Evolutionary conservation across 2,329 filamentous ascomycete species (phyloP).

Genomic region (Pseudogymnoascus sp.): DNA sequence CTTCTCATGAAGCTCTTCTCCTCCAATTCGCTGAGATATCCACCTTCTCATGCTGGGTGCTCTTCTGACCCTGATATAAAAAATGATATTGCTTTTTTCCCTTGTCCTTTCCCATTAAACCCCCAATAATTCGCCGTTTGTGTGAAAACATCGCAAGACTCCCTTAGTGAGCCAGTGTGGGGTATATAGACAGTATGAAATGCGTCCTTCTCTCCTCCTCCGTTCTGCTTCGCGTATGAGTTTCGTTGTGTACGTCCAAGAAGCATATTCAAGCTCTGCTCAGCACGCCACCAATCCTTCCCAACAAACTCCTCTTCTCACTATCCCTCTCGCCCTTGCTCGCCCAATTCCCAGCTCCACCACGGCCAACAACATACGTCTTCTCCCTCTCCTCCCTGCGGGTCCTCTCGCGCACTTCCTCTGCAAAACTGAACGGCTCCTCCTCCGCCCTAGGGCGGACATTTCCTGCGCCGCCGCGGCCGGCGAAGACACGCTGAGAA

Average conservation of each 20-base stretch:
- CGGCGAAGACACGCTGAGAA: slow-evolving; percentile 9
- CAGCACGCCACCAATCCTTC: not conserved
- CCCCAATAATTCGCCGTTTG: not conserved
- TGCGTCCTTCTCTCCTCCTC: not conserved
- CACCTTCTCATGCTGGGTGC: not conserved
- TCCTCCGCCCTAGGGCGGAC: slow-evolving; percentile 22
- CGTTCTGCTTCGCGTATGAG: not conserved
- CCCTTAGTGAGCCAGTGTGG: not conserved
- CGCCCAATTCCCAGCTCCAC: slow-evolving; percentile 26
- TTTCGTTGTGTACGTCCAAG: not conserved
- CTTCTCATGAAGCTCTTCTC: not conserved
- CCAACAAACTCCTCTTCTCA: not conserved
- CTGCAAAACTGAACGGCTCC: slow-evolving; percentile 27
- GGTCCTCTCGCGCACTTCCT: slow-evolving; percentile 24
- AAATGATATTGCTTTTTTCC: not conserved
- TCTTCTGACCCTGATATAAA: not conserved
- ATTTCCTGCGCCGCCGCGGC: slow-evolving; percentile 28
- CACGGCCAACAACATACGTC: slow-evolving; percentile 25
- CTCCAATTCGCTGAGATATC: not conserved
- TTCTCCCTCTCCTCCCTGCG: slow-evolving; percentile 23
- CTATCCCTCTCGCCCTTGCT: not conserved
- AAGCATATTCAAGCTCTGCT: not conserved
- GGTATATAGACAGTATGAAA: slow-evolving; percentile 3
- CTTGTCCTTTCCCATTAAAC: not conserved
- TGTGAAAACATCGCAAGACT: slow-evolving; percentile 1